Evolutionary conservation across 805 yeast genomes (phyloP).

Genomic region (Yarrowia sp.): DNA sequence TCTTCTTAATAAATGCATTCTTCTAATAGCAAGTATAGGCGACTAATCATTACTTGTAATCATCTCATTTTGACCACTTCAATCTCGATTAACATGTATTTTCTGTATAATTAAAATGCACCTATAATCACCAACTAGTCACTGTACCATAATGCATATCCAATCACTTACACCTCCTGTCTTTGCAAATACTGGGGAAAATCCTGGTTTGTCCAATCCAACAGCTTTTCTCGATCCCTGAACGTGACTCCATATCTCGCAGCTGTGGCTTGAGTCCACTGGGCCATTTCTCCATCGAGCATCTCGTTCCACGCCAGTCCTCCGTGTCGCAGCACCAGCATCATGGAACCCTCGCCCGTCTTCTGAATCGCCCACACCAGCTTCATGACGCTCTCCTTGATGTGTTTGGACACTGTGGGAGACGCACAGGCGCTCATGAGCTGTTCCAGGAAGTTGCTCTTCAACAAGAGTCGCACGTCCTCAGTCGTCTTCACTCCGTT

Average conservation of each 20-base stretch:
- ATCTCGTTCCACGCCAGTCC: conserved; percentile 34
- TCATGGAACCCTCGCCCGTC: conserved; percentile 20
- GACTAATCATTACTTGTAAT: no score
- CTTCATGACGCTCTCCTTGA: conserved; percentile 22
- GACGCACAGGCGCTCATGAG: conserved; percentile 31
- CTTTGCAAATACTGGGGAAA: not conserved
- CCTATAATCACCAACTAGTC: no score
- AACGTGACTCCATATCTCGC: conserved; percentile 18
- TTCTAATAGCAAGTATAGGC: no score
- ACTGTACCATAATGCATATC: no score
- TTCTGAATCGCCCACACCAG: conserved; percentile 28
- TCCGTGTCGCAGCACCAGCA: conserved; percentile 18
- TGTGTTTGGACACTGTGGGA: conserved; percentile 12
- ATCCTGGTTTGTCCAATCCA: conserved; percentile 7
- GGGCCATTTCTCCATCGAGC: conserved; percentile 17
- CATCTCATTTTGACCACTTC: no score
- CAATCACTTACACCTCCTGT: conserved; percentile 1
- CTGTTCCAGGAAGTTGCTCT: conserved; percentile 64
- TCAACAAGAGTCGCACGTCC: conserved; percentile 63
- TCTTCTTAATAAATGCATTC: no score
- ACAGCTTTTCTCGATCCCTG: not conserved
- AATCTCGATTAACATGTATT: no score
- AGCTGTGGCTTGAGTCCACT: conserved; percentile 12
- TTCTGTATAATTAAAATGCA: no score
- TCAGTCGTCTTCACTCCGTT: conserved; percentile 55